Evolutionary conservation across 139 green algal genomes (phyloP).

Genomic region (Klebsormidium nitens): DNA sequence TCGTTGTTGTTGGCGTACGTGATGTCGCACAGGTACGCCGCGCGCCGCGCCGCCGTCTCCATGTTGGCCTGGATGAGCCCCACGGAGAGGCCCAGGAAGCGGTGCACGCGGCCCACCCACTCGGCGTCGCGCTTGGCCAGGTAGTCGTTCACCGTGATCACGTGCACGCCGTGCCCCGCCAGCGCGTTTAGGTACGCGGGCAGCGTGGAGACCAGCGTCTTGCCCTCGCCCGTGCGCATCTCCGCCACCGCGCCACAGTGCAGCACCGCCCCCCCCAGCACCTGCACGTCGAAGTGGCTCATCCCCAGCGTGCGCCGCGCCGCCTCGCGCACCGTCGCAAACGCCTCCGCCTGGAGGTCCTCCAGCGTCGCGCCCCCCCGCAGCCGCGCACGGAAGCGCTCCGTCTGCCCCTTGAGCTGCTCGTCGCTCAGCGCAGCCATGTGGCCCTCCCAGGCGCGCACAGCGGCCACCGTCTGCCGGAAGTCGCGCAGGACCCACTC

Average conservation of each 20-base stretch:
- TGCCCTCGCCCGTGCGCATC: constrained; percentile 95
- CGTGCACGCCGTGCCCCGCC: constrained; percentile 68
- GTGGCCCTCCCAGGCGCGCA: constrained; percentile 10
- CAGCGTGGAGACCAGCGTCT: constrained; percentile 88
- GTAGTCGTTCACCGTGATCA: constrained; percentile 43
- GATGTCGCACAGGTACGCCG: constrained; percentile 49
- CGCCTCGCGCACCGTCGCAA: constrained; percentile 87
- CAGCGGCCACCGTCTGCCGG: constrained; percentile 9
- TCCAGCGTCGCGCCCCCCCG: constrained; percentile 42
- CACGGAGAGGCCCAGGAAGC: constrained; percentile 31
- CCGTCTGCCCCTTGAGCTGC: constrained; percentile 44
- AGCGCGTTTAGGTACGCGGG: constrained; percentile 68
- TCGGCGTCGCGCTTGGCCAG: constrained; percentile 27
- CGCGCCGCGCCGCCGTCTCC: constrained; percentile 14
- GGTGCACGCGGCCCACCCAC: constrained; percentile 32
- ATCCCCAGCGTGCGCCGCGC: constrained; percentile 74
- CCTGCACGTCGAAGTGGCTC: constrained; percentile 81
- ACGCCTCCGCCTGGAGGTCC: constrained; percentile 60
- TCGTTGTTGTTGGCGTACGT: constrained; percentile 49
- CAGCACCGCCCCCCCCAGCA: constrained; percentile 79
- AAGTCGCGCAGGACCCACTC: constrained; percentile 20
- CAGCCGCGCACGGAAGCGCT: constrained; percentile 46
- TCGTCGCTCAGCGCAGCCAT: constrained; percentile 7
- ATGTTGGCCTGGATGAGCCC: constrained; percentile 22
- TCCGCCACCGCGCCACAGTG: constrained; percentile 85